Percentiles rank a stretch among this genome's conserved stretches.
phyloP scores from a whole-genome alignment of 2,329 filamentous ascomycete species.

The Colletotrichum sp. region DNA sequence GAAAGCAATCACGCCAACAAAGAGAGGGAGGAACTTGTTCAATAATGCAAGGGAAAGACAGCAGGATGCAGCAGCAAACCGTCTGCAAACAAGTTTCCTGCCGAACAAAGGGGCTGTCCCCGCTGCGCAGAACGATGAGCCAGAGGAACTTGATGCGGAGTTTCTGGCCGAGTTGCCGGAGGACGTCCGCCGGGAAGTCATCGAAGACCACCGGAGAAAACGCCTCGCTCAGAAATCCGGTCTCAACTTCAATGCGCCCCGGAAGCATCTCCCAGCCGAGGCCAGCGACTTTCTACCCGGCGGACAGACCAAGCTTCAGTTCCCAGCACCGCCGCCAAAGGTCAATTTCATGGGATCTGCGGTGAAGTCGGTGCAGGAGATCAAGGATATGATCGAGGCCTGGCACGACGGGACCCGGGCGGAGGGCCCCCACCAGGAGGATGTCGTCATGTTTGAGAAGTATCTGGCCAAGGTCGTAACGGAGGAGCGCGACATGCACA shows the following conservation, averaged over 20 bases:
- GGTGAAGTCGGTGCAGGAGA: conserved; percentile 55
- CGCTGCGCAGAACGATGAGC: conserved; percentile 32
- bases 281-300: conserved; percentile 25
- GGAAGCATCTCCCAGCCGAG: conserved; percentile 25
- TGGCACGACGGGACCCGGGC: conserved; percentile 77
- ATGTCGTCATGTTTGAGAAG: conserved; percentile 74
- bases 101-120: conserved; percentile 39
- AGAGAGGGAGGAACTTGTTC: conserved; percentile 59
- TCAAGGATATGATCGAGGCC: conserved; percentile 74
- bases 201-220: conserved; percentile 73
- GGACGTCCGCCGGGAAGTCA: conserved; percentile 78
- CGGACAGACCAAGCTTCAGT: conserved; percentile 50
- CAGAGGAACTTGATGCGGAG: conserved; percentile 65
- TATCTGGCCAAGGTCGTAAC: conserved; percentile 76
- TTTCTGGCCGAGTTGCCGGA: conserved; percentile 85
- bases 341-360: conserved; percentile 50
- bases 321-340: conserved; percentile 51
- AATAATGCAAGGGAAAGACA: conserved; percentile 55
- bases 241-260: conserved; percentile 47
- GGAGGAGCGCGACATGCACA: conserved; percentile 80
- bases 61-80: conserved; percentile 59
- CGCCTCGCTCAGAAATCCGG: conserved; percentile 63
- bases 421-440: conserved; percentile 80
- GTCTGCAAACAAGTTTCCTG: conserved; percentile 78
- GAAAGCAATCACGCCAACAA: conserved; percentile 68